phyloP scores from a whole-genome alignment of 768 basidiomycete genomes.

The Cubamyces lactineus region DNA sequence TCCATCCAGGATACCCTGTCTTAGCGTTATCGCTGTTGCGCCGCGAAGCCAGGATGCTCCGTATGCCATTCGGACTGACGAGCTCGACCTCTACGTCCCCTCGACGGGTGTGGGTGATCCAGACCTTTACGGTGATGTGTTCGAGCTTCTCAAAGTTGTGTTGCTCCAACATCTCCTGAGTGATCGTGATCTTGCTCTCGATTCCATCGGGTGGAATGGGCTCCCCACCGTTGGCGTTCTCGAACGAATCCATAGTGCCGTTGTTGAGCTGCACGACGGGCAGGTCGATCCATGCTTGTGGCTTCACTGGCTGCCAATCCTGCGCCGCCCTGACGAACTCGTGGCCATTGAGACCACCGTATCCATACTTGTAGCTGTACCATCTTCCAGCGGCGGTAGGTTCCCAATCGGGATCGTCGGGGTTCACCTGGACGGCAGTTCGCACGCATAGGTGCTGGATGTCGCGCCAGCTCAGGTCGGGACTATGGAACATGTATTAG shows the following conservation, averaged over 20 bases:
- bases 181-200: conserved; percentile 63
- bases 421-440: conserved; percentile 77
- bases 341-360: conserved; percentile 85
- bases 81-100: conserved; percentile 95
- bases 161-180: conserved; percentile 62
- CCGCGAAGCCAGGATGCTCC: conserved; percentile 77
- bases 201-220: conserved; percentile 70
- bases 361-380: conserved; percentile 95
- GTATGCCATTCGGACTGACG: conserved; percentile 81
- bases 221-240: conserved; percentile 63
- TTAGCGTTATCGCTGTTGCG: conserved; percentile 65
- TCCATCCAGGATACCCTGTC: conserved; percentile 90
- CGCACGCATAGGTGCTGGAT: conserved; percentile 87
- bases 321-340: conserved; percentile 80
- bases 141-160: conserved; percentile 89
- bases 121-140: conserved; percentile 90
- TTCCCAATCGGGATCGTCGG: conserved; percentile 95
- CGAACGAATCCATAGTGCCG: conserved; percentile 57
- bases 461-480: conserved; percentile 96
- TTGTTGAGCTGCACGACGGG: conserved; percentile 68
- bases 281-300: conserved; percentile 88
- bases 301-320: conserved; percentile 86
- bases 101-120: conserved; percentile 84
- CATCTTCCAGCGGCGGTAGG: conserved; percentile 65
- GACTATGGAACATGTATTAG: conserved; percentile 47